These are phyloP conservation scores for Cylindrotheca fusiformis DNA, from an alignment of 108 stramenopile species.

Conservation along the genomic window DNA sequence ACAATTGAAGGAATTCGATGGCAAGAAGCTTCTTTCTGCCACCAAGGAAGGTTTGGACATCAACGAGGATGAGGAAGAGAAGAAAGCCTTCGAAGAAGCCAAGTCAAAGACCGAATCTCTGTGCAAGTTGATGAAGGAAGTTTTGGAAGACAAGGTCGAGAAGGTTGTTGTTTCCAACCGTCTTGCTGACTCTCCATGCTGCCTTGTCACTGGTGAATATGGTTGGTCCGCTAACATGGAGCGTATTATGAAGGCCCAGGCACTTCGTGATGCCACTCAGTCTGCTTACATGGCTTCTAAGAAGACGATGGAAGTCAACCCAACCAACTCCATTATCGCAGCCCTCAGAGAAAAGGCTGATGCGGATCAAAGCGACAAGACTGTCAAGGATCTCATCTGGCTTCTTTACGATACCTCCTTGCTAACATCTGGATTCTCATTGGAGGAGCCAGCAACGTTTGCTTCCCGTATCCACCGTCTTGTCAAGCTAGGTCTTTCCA, in stretches of 20 bases:
- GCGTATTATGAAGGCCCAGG: constrained; percentile 99
- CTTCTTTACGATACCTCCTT: constrained; percentile 99
- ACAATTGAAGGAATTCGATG: constrained; percentile 99
- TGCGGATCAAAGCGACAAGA: constrained; percentile 98
- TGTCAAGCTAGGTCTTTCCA: constrained; percentile 98
- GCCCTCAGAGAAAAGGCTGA: constrained; percentile 99
- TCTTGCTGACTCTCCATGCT: constrained; percentile 98
- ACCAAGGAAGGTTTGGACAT: constrained; percentile 99
- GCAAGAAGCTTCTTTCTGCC: constrained; percentile 99
- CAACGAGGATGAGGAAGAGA: constrained; percentile 96
- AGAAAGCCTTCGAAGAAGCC: constrained; percentile 97
- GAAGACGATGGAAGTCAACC: constrained; percentile 99
- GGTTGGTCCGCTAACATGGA: constrained; percentile 99
- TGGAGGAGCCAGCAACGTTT: constrained; percentile 99
- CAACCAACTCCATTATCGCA: constrained; percentile 96
- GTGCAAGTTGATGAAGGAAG: constrained; percentile 99
- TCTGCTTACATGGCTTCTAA: constrained; percentile 99
- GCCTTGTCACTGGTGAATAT: constrained; percentile 99
- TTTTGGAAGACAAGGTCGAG: constrained; percentile 99
- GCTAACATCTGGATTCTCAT: constrained; percentile 97
- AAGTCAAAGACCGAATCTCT: constrained; percentile 97
- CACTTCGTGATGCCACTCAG: constrained; percentile 97
- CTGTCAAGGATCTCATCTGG: constrained; percentile 99
- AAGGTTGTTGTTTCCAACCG: constrained; percentile 99
- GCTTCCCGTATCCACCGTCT: constrained; percentile 99